Evolutionary conservation across 768 basidiomycete species (phyloP).

Genomic region (Phanerochaete carnosa): DNA sequence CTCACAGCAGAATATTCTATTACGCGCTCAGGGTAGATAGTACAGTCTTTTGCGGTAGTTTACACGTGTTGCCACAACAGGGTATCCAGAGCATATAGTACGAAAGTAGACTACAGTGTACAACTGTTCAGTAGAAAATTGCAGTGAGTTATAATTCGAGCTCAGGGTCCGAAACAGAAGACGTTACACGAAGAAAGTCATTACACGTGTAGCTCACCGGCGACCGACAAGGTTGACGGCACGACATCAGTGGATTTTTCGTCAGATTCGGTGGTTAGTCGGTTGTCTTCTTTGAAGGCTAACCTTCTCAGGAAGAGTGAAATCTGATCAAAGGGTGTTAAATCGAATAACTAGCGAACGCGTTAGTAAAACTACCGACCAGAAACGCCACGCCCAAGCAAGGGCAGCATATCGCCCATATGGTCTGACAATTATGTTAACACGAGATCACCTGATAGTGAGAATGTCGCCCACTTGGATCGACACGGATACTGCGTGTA

Average conservation of each 20-base stretch:
- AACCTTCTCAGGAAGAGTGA: slow-evolving; percentile 25
- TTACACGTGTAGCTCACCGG: slow-evolving; percentile 5
- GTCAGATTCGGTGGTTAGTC: slow-evolving; percentile 4
- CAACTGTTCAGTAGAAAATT: background rate
- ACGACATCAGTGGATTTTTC: slow-evolving; percentile 9
- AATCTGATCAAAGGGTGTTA: slow-evolving; percentile 19
- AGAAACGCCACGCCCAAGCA: slow-evolving; percentile 63
- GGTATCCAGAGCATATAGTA: background rate
- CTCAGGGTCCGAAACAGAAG: background rate
- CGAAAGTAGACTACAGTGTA: background rate
- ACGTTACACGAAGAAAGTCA: background rate
- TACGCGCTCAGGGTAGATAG: background rate
- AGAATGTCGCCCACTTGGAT: slow-evolving; percentile 46
- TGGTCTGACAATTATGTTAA: slow-evolving; percentile 39
- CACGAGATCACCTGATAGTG: background rate
- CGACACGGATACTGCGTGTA: slow-evolving; percentile 55
- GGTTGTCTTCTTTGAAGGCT: slow-evolving; percentile 9
- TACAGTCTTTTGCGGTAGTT: background rate
- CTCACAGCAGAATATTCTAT: background rate
- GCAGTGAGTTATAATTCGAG: background rate
- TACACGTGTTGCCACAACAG: background rate
- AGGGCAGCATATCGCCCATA: slow-evolving; percentile 74
- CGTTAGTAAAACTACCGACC: slow-evolving; percentile 35
- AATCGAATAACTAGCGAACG: background rate
- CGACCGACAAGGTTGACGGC: background rate